Base-by-base conservation (phyloP, 495 filamentous ascomycete genomes). In the Penicillium bovifimosum region DNA sequence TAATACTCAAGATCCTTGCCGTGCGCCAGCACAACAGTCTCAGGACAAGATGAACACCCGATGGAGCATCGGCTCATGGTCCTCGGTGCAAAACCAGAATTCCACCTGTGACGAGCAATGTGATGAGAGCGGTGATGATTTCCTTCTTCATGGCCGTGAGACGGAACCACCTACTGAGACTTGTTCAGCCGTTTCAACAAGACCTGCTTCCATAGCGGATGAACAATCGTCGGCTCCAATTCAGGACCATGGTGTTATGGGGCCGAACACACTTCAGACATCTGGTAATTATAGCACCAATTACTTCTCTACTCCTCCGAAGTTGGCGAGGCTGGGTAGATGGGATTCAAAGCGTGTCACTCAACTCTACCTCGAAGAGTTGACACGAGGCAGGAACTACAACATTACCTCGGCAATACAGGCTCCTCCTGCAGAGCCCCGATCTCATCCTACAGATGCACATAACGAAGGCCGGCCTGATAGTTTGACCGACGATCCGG, bases 41-140 rank as follows among this genome's bases (percentile, higher is more conserved):
- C 46, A 57, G 28, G 33, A 55, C n/a, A 46, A 36, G 18, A 60
- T 67, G 11, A 62, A 64, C 1, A 72, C 71, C 51, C 54, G 75
- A 40, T 80, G 76, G 78, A 79, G 76, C 42, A 72, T 74, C 59
- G 72, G 75, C 39, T 80, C 78, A 18, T 80, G 78, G 76, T 76
- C 76, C 1, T 80, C 76, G 17, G 52, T 69, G 39, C 68, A 63
- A 35, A 67, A 79, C 28, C 71, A 72, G 27, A 53, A 67, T 29
- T 75, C 71, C n/a, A 61, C 64, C 5, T 61, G 50, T 11, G 68
- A 74, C 36, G 73, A 68, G 8, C 67, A 67, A 47, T 68, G 63
- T 27, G 69, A 75, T 9, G 64, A 61, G 6, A 69, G 62, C 41
- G 56, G 57, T 4, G 66, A 72, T 46, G 69, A 71, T 20, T 14